These are phyloP conservation scores for Marasmius sp. DNA, from an alignment of 1,284 basidiomycete genomes.

Conservation along the genomic window DNA sequence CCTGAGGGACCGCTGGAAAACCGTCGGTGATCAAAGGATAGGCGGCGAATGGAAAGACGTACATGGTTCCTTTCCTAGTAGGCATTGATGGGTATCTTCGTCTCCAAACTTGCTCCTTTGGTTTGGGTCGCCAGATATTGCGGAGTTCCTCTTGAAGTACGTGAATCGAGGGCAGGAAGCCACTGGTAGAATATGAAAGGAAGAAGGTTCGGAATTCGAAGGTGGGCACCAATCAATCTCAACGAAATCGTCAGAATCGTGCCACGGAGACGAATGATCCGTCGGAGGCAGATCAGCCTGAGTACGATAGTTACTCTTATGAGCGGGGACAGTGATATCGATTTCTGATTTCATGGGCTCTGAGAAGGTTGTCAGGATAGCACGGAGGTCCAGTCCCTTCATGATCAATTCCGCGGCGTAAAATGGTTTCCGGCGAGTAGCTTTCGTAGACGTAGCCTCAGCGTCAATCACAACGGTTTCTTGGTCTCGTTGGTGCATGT, in stretches of 20 bases:
- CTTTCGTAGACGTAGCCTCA: constrained; percentile 50
- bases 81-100: constrained; percentile 85
- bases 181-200: constrained; percentile 70
- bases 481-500: constrained; percentile 92
- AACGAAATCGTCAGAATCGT: constrained; percentile 82
- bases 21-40: neutral
- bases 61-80: constrained; percentile 78
- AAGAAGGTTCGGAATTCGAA: constrained; percentile 40
- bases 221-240: constrained; percentile 73
- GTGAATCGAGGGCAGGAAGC: constrained; percentile 83
- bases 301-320: constrained; percentile 49
- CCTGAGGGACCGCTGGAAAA: constrained; percentile 56
- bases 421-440: constrained; percentile 81
- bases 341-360: constrained; percentile 68
- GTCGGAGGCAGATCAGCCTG: constrained; percentile 42
- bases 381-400: constrained; percentile 77
- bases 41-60: constrained; percentile 26
- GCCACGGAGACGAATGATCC: constrained; percentile 58
- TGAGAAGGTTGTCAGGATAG: constrained; percentile 75
- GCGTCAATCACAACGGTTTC: constrained; percentile 61
- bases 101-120: constrained; percentile 82
- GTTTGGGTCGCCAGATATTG: constrained; percentile 35
- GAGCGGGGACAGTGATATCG: constrained; percentile 40
- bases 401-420: constrained; percentile 90
- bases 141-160: constrained; percentile 72